A percentile compares a stretch with the other conserved stretches of the same genome.
Evolutionary conservation across 2,329 filamentous ascomycete species (phyloP).

Genomic region (Meredithiella fracta): DNA sequence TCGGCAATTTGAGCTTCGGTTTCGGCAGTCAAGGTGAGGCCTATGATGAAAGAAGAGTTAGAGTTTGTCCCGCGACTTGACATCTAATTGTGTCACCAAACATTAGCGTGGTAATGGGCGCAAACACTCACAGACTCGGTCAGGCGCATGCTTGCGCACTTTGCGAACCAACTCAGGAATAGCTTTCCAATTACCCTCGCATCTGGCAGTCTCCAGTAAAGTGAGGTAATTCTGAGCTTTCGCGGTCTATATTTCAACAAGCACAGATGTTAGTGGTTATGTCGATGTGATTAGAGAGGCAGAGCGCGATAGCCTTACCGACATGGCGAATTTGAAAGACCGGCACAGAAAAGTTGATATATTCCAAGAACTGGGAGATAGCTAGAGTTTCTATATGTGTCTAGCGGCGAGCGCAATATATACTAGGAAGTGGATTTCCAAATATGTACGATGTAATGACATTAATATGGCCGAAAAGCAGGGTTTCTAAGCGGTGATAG

Average conservation of each 20-base stretch:
- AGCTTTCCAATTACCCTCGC: conserved; percentile 71
- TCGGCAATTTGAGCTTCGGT: conserved; percentile 49
- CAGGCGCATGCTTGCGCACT: conserved; percentile 80
- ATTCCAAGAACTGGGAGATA: background rate
- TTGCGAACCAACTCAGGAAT: conserved; percentile 84
- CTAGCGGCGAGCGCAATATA: background rate
- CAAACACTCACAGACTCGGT: conserved; percentile 55
- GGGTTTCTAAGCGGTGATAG: background rate
- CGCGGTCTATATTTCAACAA: conserved; percentile 18
- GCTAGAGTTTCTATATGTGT: background rate
- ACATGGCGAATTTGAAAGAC: conserved; percentile 4
- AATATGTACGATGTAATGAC: background rate
- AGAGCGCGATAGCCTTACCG: conserved; percentile 9
- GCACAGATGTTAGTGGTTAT: background rate
- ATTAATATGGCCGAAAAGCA: background rate
- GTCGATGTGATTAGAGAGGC: background rate
- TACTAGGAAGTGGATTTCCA: background rate
- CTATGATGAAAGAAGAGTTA: conserved; percentile 26
- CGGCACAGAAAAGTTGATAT: background rate
- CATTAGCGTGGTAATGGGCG: conserved; percentile 5
- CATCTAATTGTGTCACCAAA: conserved; percentile 1
- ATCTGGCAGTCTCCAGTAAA: conserved; percentile 71
- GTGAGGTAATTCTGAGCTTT: conserved; percentile 74
- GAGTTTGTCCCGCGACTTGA: background rate
- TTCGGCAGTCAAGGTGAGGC: conserved; percentile 52